Evolutionary conservation across 2,329 filamentous ascomycete genomes (phyloP).

Genomic region (Bimuria novae-zelandiae): DNA sequence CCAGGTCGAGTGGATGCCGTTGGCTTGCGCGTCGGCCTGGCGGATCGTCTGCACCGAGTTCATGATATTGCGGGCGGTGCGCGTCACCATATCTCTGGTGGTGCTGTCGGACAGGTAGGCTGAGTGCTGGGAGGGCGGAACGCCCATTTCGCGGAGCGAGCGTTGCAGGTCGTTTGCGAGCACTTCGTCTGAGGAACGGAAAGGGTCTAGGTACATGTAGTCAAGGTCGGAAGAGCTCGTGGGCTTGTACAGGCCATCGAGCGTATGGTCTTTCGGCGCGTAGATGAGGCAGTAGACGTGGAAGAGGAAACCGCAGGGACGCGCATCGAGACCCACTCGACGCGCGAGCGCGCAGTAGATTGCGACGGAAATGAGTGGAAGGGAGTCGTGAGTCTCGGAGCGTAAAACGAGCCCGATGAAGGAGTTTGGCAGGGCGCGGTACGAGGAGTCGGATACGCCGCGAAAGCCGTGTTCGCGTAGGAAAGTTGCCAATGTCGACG

Average conservation of each 20-base stretch:
- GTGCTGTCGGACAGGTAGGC: constrained; percentile 68
- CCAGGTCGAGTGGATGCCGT: constrained; percentile 33
- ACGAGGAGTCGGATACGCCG: constrained; percentile 73
- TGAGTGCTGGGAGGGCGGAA: constrained; percentile 43
- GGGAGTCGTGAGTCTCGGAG: constrained; percentile 72
- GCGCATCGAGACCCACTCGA: constrained; percentile 74
- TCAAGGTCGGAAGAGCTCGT: constrained; percentile 31
- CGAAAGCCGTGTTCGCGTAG: constrained; percentile 70
- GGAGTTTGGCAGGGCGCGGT: constrained; percentile 82
- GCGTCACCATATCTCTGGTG: constrained; percentile 70
- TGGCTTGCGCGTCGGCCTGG: constrained; percentile 26
- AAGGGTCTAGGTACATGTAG: constrained; percentile 85
- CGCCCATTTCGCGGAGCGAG: constrained; percentile 61
- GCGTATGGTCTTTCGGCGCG: constrained; percentile 61
- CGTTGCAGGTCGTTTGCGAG: constrained; percentile 61
- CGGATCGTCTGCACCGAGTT: constrained; percentile 65
- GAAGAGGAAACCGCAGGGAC: constrained; percentile 79
- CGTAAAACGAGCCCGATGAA: constrained; percentile 82
- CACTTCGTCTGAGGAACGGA: constrained; percentile 70
- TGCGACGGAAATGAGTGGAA: constrained; percentile 83
- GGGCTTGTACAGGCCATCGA: constrained; percentile 47
- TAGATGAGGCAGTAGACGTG: constrained; percentile 83
- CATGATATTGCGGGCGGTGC: constrained; percentile 80
- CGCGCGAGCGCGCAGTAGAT: constrained; percentile 84
- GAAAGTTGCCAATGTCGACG: constrained; percentile 70